Conservation (phyloP, 192 early-diverging fungal species). For the Backusella circina region DNA sequence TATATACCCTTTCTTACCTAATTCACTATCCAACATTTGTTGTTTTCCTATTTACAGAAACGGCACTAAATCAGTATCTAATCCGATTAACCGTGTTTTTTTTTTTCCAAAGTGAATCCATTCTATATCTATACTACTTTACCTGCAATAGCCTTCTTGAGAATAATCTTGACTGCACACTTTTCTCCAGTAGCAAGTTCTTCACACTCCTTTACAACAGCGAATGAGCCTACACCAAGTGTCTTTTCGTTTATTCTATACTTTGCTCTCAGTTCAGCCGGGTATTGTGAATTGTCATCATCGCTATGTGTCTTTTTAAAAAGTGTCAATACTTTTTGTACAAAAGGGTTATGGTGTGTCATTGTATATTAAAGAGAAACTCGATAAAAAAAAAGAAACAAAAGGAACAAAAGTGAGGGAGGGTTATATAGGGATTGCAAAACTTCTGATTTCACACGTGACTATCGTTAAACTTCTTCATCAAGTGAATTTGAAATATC, state of each 20-base stretch:
- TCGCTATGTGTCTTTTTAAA: constrained; percentile 35
- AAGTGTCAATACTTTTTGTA: constrained; percentile 13
- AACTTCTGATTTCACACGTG: not conserved
- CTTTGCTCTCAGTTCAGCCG: not conserved
- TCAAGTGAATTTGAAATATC: not conserved
- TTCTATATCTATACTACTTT: not conserved
- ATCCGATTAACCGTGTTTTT: not conserved
- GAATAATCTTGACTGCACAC: constrained; percentile 72
- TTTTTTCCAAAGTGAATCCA: not conserved
- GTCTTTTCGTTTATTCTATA: constrained; percentile 40
- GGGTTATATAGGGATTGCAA: not conserved
- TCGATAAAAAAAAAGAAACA: not conserved
- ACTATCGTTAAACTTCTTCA: not conserved
- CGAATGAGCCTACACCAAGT: constrained; percentile 48
- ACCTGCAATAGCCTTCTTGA: constrained; percentile 51
- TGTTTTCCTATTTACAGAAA: constrained; percentile 35
- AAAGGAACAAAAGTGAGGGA: not conserved
- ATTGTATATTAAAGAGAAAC: not conserved
- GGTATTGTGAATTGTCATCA: constrained; percentile 17
- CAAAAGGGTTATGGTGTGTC: constrained; percentile 7
- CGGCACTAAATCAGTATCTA: not conserved
- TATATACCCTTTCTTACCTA: constrained; percentile 31
- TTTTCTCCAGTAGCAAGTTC: constrained; percentile 42
- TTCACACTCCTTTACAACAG: constrained; percentile 58
- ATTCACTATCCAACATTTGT: constrained; percentile 55